Percentiles rank a stretch among this genome's conserved stretches.
These are phyloP conservation scores for Keithomyces neogunnii DNA, from an alignment of 2,329 filamentous ascomycete species.

Conservation along the genomic window DNA sequence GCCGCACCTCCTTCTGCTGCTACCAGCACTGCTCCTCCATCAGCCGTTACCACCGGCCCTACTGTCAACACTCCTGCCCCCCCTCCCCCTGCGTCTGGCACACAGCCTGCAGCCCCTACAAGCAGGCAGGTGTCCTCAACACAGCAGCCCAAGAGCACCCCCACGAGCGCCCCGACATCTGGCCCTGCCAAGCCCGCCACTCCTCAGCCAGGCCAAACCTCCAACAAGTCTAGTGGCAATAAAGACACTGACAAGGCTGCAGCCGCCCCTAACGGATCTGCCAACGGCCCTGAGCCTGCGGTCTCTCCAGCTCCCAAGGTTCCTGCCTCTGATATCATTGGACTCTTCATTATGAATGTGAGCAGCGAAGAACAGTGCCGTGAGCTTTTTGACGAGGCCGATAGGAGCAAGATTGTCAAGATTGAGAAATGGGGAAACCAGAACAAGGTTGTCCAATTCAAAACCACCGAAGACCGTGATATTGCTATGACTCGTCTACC, in stretches of 20 bases:
- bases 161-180: constrained; percentile 23
- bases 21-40: constrained; percentile 23
- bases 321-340: constrained; percentile 60
- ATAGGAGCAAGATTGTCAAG: constrained; percentile 70
- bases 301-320: constrained; percentile 54
- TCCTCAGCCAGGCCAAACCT: constrained; percentile 39
- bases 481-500: constrained; percentile 67
- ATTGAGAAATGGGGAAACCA: constrained; percentile 71
- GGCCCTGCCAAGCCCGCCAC: constrained; percentile 32
- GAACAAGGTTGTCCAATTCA: constrained; percentile 83
- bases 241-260: constrained; percentile 51
- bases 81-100: constrained; percentile 27
- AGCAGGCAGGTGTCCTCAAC: constrained; percentile 29
- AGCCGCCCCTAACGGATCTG: constrained; percentile 43
- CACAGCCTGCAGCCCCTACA: constrained; percentile 24
- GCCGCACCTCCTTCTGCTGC: constrained; percentile 26
- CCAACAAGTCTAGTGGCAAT: constrained; percentile 26
- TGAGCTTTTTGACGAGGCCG: constrained; percentile 74
- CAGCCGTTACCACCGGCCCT: constrained; percentile 5
- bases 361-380: constrained; percentile 75
- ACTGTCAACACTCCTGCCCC: constrained; percentile 24
- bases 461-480: constrained; percentile 70
- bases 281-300: constrained; percentile 41
- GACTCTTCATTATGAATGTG: constrained; percentile 83
- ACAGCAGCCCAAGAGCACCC: constrained; percentile 34